Evolutionary conservation across 768 basidiomycete species (phyloP).

Genomic region (Boletus barrowsii): DNA sequence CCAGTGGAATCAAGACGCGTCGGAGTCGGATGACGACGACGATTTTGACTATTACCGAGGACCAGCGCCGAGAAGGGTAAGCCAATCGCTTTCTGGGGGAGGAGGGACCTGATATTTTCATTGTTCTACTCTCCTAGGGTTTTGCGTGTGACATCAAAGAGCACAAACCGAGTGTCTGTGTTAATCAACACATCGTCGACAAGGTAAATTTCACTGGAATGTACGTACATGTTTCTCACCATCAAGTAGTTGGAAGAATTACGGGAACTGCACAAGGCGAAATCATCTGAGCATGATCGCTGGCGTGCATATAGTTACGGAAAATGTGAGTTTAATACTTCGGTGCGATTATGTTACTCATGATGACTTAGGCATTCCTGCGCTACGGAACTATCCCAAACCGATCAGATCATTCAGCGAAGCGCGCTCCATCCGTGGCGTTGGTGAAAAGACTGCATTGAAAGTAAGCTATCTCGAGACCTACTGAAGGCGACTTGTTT

Average conservation of each 20-base stretch:
- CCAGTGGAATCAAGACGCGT: constrained; percentile 36
- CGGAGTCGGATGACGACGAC: constrained; percentile 33
- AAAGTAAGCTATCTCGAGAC: constrained; percentile 48
- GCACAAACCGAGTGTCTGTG: constrained; percentile 34
- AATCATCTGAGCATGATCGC: constrained; percentile 54
- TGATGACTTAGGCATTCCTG: constrained; percentile 49
- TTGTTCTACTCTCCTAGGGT: constrained; percentile 38
- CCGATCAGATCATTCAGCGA: constrained; percentile 58
- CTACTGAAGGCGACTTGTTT: neutral
- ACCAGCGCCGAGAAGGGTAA: constrained; percentile 31
- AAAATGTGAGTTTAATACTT: constrained; percentile 48
- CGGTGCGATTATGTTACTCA: constrained; percentile 1
- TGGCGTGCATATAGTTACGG: constrained; percentile 67
- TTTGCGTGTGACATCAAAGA: constrained; percentile 62
- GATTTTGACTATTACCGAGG: constrained; percentile 14
- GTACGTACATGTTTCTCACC: neutral
- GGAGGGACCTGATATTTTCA: neutral
- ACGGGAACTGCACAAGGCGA: constrained; percentile 59
- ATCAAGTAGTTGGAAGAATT: constrained; percentile 59
- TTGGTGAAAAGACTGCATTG: constrained; percentile 72
- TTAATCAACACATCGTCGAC: constrained; percentile 72
- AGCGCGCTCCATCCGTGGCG: constrained; percentile 55
- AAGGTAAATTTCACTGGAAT: constrained; percentile 44
- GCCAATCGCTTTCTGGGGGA: neutral
- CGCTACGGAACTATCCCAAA: constrained; percentile 51